Conservation (phyloP, 2,329 filamentous ascomycete genomes). For the Calonectria pteridis region DNA sequence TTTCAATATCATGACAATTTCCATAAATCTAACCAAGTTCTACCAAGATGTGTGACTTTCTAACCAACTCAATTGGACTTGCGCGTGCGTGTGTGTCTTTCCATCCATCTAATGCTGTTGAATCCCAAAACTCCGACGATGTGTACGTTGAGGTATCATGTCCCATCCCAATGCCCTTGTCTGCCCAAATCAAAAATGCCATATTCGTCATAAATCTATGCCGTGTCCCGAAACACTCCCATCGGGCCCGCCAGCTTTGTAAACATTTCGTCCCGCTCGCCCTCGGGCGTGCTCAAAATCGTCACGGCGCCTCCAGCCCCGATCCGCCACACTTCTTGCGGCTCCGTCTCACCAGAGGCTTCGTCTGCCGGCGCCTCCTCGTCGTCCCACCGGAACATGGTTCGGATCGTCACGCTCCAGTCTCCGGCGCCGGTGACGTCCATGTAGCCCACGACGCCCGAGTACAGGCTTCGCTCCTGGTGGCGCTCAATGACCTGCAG, state of each 20-base stretch:
- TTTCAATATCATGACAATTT: conserved; percentile 21
- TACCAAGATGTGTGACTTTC: conserved; percentile 1
- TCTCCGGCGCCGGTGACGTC: conserved; percentile 88
- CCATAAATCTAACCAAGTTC: conserved; percentile 16
- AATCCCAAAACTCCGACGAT: conserved; percentile 48
- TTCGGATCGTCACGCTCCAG: conserved; percentile 92
- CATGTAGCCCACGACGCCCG: conserved; percentile 90
- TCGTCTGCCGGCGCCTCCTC: conserved; percentile 55
- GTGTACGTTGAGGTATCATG: conserved; percentile 51
- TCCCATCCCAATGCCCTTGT: conserved; percentile 28
- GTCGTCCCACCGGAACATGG: conserved; percentile 79
- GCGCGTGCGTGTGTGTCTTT: conserved; percentile 27
- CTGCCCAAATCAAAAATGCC: conserved; percentile 3
- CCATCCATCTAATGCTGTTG: conserved; percentile 43
- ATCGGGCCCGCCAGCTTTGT: conserved; percentile 75
- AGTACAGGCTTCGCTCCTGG: conserved; percentile 81
- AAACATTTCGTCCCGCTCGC: conserved; percentile 93
- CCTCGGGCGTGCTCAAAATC: conserved; percentile 81
- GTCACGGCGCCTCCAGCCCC: conserved; percentile 94
- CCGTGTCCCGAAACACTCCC: conserved; percentile 60
- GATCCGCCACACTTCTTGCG: conserved; percentile 78
- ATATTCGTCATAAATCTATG: conserved; percentile 33
- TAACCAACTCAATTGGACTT: conserved; percentile 14
- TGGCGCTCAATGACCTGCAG: conserved; percentile 74
- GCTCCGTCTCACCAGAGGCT: conserved; percentile 40